Evolutionary conservation across 306 rosid genomes (phyloP).

Genomic region (Prunus kanzakura): DNA sequence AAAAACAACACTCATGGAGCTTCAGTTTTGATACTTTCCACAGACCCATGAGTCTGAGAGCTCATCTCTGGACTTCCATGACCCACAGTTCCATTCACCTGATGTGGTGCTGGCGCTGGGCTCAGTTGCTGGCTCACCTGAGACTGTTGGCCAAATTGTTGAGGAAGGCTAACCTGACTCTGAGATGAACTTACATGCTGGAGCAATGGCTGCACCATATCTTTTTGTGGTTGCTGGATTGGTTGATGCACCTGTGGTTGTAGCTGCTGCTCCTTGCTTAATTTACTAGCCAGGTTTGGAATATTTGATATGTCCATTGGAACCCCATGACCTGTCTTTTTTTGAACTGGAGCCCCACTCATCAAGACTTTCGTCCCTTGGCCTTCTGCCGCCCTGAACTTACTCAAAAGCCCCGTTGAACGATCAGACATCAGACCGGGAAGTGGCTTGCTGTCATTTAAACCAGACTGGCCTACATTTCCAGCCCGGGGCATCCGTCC

Average conservation of each 20-base stretch:
- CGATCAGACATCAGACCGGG: not conserved
- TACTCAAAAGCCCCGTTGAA: not conserved
- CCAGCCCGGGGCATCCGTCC: not conserved
- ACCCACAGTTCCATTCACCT: not conserved
- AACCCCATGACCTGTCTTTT: not conserved
- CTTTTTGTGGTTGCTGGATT: not conserved
- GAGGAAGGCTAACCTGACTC: not conserved
- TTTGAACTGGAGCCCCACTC: slow-evolving; percentile 2
- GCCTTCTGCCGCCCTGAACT: slow-evolving; percentile 8
- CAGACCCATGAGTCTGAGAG: slow-evolving; percentile 7
- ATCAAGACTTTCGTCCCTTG: slow-evolving; percentile 1
- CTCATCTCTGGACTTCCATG: slow-evolving; percentile 6
- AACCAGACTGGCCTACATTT: slow-evolving; percentile 9
- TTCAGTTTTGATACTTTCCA: not conserved
- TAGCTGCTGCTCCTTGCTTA: slow-evolving; percentile 9
- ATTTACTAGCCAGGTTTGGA: not conserved
- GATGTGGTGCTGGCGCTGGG: slow-evolving; percentile 1
- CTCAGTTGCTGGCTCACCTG: slow-evolving; percentile 6
- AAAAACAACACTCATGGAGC: not conserved
- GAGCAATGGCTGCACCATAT: slow-evolving; percentile 5
- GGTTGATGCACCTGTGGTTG: not conserved
- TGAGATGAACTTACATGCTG: slow-evolving; percentile 13
- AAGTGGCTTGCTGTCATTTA: slow-evolving; percentile 22
- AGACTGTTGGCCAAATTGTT: slow-evolving; percentile 1
- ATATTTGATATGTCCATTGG: slow-evolving; percentile 8